Evolutionary conservation across 768 basidiomycete genomes (phyloP).

Genomic region (Melanogaster broomeanus): DNA sequence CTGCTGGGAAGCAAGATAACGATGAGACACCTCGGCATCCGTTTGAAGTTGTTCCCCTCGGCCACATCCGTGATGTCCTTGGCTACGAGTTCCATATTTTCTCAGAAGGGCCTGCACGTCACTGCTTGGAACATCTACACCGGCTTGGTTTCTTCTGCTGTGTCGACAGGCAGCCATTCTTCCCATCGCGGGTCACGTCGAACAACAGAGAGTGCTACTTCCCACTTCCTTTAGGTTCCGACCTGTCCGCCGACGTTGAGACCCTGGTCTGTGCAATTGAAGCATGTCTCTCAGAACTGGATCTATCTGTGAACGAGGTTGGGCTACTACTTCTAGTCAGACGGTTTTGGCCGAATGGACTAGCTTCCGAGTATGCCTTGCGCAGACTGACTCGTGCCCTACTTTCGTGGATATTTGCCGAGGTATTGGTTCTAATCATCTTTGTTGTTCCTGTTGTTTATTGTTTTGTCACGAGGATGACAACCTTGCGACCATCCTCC

Average conservation of each 20-base stretch:
- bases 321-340: slow-evolving; percentile 69
- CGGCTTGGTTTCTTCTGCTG: slow-evolving; percentile 63
- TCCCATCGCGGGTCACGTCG: slow-evolving; percentile 32
- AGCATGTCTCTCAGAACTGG: slow-evolving; percentile 65
- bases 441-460: slow-evolving; percentile 2
- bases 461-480: slow-evolving; percentile 50
- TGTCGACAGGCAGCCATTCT: slow-evolving; percentile 32
- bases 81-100: slow-evolving; percentile 58
- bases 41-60: slow-evolving; percentile 59
- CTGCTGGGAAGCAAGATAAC: slow-evolving; percentile 5
- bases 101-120: slow-evolving; percentile 51
- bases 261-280: slow-evolving; percentile 71
- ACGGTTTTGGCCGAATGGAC: slow-evolving; percentile 72
- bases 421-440: slow-evolving; percentile 43
- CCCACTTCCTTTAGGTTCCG: slow-evolving; percentile 69
- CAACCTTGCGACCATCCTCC: slow-evolving; percentile 62
- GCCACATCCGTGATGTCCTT: slow-evolving; percentile 61
- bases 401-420: slow-evolving; percentile 70
- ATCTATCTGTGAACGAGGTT: slow-evolving; percentile 73
- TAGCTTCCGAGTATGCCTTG: slow-evolving; percentile 71
- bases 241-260: slow-evolving; percentile 73
- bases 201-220: slow-evolving; percentile 52
- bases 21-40: slow-evolving; percentile 39
- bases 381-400: slow-evolving; percentile 59
- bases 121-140: slow-evolving; percentile 60